Evolutionary conservation across 768 basidiomycete genomes (phyloP).

Genomic region (Paxillus involutus): DNA sequence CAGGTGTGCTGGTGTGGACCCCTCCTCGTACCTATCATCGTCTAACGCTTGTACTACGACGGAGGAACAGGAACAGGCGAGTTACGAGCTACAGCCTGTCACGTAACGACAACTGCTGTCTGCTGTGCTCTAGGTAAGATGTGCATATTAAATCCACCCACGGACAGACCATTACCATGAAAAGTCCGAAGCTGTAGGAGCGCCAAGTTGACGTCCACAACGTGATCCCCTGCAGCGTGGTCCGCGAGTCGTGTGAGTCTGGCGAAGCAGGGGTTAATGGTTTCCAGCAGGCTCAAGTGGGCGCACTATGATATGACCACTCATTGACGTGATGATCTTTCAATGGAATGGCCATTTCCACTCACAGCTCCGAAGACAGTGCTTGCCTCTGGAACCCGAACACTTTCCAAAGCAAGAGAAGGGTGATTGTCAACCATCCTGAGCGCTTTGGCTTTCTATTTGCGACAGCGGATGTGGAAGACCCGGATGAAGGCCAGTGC

Average conservation of each 20-base stretch:
- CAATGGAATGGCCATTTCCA: background rate
- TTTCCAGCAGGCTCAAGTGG: background rate
- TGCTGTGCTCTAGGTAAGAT: slow-evolving; percentile 15
- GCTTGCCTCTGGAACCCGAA: background rate
- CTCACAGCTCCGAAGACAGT: background rate
- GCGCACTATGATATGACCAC: too few relatives aligned
- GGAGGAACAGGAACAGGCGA: background rate
- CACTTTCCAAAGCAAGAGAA: too few relatives aligned
- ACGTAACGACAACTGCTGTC: slow-evolving; percentile 1
- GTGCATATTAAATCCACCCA: slow-evolving; percentile 19
- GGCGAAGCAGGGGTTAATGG: too few relatives aligned
- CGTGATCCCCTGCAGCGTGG: too few relatives aligned
- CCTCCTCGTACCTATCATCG: too few relatives aligned
- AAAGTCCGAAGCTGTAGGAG: slow-evolving; percentile 24
- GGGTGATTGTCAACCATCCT: background rate
- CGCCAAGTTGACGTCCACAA: slow-evolving; percentile 14
- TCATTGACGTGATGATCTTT: too few relatives aligned
- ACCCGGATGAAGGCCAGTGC: background rate
- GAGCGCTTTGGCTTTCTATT: background rate
- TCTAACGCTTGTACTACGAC: too few relatives aligned
- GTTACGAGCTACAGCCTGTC: slow-evolving; percentile 18
- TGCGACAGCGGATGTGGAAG: background rate
- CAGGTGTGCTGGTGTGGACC: too few relatives aligned
- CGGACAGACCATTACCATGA: too few relatives aligned
- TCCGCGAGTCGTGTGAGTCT: background rate